Conservation (phyloP, 164 flowering plant species). For the Echeveria elegans region DNA sequence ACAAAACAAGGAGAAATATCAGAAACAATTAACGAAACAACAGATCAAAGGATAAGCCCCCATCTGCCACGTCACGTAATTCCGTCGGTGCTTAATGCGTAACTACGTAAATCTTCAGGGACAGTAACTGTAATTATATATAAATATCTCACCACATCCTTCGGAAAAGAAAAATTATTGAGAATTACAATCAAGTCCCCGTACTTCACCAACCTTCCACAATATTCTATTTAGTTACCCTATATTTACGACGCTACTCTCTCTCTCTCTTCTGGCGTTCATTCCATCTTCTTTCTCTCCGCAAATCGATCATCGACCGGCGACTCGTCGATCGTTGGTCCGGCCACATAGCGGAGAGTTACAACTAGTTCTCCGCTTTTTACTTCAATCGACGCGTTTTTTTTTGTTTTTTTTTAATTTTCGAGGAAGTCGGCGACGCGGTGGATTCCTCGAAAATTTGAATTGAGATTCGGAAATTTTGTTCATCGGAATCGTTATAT, state of each 20-base stretch:
- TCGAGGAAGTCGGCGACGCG: neutral
- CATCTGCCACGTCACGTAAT: no score
- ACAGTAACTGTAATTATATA: neutral
- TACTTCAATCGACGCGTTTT: neutral
- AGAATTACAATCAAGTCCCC: neutral
- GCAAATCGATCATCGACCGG: neutral
- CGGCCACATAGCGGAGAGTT: neutral
- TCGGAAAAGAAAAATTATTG: neutral
- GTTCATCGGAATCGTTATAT: neutral
- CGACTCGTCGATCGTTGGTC: slow-evolving; percentile 5
- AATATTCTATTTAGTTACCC: neutral
- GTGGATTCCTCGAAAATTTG: neutral
- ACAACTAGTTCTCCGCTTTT: neutral
- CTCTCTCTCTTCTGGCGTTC: neutral
- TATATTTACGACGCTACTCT: neutral
- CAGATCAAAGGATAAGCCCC: no score
- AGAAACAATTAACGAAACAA: no score
- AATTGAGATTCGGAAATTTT: neutral
- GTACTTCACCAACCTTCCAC: neutral
- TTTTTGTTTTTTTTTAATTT: neutral
- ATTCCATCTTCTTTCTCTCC: neutral
- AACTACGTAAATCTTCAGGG: no score
- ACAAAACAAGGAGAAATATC: no score
- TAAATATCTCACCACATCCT: neutral
- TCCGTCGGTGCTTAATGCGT: no score